These are phyloP conservation scores for Mycena rebaudengoi DNA, from an alignment of 768 basidiomycete species.

Conservation along the genomic window DNA sequence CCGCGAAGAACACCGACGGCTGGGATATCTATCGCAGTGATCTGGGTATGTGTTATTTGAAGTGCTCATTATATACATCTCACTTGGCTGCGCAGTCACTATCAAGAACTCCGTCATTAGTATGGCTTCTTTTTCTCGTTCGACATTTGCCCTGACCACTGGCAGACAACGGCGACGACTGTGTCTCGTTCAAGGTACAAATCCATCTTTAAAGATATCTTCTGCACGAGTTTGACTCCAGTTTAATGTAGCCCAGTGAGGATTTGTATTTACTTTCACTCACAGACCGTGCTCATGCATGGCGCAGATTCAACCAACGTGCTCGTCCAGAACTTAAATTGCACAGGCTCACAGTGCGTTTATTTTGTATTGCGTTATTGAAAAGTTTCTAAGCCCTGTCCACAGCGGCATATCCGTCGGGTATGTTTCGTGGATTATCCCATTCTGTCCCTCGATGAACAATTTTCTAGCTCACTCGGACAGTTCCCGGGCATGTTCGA, in stretches of 20 bases:
- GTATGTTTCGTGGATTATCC: neutral
- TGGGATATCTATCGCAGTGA: slow-evolving; percentile 75
- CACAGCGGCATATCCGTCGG: slow-evolving; percentile 52
- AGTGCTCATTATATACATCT: neutral
- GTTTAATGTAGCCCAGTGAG: slow-evolving; percentile 22
- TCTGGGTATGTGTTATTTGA: neutral
- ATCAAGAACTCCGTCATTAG: slow-evolving; percentile 59
- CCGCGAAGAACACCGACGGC: slow-evolving; percentile 63
- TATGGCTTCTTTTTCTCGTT: too few species aligned
- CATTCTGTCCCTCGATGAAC: neutral
- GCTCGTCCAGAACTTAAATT: slow-evolving; percentile 62
- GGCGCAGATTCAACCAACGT: slow-evolving; percentile 58
- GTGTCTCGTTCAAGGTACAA: slow-evolving; percentile 65
- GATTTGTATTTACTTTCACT: neutral
- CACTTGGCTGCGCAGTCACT: slow-evolving; percentile 52
- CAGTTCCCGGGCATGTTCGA: slow-evolving; percentile 62
- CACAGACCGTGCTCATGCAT: neutral
- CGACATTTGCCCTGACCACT: too few species aligned
- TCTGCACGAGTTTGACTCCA: neutral
- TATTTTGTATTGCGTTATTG: neutral
- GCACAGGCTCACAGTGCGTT: slow-evolving; percentile 65
- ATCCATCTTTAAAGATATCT: neutral
- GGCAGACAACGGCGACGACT: slow-evolving; percentile 67
- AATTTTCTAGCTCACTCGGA: slow-evolving; percentile 58
- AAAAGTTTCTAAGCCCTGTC: neutral